These are phyloP conservation scores for Sugiyamaella qingdaonensis DNA, from an alignment of 805 yeast genomes.

Conservation along the genomic window DNA sequence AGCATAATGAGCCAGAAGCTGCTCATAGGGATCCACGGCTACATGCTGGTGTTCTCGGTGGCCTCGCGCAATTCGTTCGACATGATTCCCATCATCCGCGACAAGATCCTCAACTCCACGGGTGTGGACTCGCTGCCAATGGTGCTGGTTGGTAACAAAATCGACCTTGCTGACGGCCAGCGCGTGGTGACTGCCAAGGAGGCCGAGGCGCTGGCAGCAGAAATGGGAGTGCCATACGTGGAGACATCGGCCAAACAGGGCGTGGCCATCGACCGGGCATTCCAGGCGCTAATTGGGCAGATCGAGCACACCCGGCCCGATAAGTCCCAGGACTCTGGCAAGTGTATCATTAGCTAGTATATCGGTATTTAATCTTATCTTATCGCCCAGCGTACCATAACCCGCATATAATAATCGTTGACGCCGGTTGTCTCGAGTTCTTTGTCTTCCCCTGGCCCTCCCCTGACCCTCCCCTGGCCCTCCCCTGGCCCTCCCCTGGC, in stretches of 20 bases:
- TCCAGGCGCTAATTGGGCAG: slow-evolving; percentile 22
- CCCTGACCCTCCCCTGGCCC: too few relatives aligned
- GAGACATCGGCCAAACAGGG: slow-evolving; percentile 56
- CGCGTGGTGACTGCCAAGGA: slow-evolving; percentile 55
- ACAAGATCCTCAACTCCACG: slow-evolving; percentile 63
- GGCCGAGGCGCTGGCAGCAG: slow-evolving; percentile 49
- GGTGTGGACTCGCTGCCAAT: slow-evolving; percentile 62
- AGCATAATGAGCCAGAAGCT: slow-evolving; percentile 65
- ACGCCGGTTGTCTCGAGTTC: neutral
- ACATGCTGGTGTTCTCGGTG: slow-evolving; percentile 65
- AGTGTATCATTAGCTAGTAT: slow-evolving; percentile 14
- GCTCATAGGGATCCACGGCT: slow-evolving; percentile 68
- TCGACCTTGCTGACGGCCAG: slow-evolving; percentile 49
- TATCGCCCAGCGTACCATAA: neutral
- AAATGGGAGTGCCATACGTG: slow-evolving; percentile 56
- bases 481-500: neutral
- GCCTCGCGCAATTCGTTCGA: slow-evolving; percentile 65
- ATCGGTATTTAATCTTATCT: slow-evolving; percentile 2
- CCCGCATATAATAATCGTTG: neutral
- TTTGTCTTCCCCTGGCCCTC: neutral
- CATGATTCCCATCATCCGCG: slow-evolving; percentile 60
- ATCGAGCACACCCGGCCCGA: slow-evolving; percentile 20
- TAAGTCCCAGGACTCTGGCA: slow-evolving; percentile 10
- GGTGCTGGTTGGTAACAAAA: slow-evolving; percentile 61
- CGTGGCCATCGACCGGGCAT: slow-evolving; percentile 19